phyloP scores from a whole-genome alignment of 2,329 filamentous ascomycete genomes.

The Amylocarpus encephaloides region DNA sequence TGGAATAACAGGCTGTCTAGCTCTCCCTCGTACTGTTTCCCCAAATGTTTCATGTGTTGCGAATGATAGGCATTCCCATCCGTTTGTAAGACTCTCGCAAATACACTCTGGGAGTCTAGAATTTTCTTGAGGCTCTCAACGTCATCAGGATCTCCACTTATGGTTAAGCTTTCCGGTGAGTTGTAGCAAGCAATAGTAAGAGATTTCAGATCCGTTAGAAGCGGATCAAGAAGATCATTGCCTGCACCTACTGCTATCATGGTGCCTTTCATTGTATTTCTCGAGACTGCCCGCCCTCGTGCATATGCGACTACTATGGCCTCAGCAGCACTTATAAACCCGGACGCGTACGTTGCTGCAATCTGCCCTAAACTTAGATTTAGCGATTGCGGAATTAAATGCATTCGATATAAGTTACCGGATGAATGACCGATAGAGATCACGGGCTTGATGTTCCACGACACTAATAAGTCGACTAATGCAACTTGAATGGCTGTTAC shows the following conservation, averaged over 20 bases:
- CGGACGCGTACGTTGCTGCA: conserved; percentile 32
- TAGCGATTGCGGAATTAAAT: no score
- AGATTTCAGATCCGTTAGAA: neutral
- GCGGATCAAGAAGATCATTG: no score
- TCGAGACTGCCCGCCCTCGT: conserved; percentile 13
- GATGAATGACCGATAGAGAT: conserved; percentile 26
- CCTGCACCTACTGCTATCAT: conserved; percentile 53
- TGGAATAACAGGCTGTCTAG: neutral
- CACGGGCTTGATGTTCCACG: conserved; percentile 13
- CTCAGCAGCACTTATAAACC: conserved; percentile 14
- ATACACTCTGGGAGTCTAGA: conserved; percentile 18
- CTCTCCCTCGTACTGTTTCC: conserved; percentile 18
- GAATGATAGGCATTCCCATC: conserved; percentile 39
- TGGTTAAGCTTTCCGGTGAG: conserved; percentile 18
- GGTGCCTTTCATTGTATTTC: conserved; percentile 30
- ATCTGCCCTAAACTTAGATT: no score
- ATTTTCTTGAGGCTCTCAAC: conserved; percentile 3
- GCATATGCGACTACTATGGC: conserved; percentile 12
- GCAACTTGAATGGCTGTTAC: conserved; percentile 23
- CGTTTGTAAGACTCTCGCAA: conserved; percentile 31
- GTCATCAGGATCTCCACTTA: conserved; percentile 13
- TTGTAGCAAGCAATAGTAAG: conserved; percentile 32
- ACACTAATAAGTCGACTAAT: conserved; percentile 18
- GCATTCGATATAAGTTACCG: no score
- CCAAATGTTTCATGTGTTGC: conserved; percentile 27